Evolutionary conservation across 148 eudicot genomes (phyloP).

Genomic region (Diospyros lotus): DNA sequence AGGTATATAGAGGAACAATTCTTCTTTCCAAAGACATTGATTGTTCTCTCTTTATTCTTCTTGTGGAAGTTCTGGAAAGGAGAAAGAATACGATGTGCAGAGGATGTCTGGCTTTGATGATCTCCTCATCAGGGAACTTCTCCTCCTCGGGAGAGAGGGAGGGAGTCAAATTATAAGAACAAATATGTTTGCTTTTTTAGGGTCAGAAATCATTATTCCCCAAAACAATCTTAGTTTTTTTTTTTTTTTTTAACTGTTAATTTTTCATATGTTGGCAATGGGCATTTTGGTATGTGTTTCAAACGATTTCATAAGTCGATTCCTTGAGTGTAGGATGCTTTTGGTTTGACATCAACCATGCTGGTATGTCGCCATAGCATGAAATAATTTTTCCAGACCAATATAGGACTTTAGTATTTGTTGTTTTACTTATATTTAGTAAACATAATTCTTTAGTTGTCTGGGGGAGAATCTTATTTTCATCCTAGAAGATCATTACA

Average conservation of each 20-base stretch:
- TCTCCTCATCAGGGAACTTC: slow-evolving; percentile 14
- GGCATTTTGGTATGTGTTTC: slow-evolving; percentile 4
- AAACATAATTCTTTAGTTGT: too few relatives aligned
- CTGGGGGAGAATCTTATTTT: too few relatives aligned
- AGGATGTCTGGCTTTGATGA: neutral
- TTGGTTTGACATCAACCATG: too few relatives aligned
- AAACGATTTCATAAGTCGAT: neutral
- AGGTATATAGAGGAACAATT: neutral
- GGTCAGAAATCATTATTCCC: neutral
- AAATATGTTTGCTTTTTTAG: slow-evolving; percentile 8
- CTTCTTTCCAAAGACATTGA: neutral
- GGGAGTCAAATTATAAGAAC: slow-evolving; percentile 21
- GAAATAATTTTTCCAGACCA: too few relatives aligned
- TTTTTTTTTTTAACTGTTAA: neutral
- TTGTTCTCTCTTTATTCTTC: neutral
- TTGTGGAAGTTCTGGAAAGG: neutral
- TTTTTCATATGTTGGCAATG: neutral
- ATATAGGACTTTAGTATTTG: too few relatives aligned
- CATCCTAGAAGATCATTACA: too few relatives aligned
- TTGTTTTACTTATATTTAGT: too few relatives aligned
- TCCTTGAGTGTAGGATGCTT: slow-evolving; percentile 6
- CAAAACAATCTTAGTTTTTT: too few relatives aligned
- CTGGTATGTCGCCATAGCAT: too few relatives aligned
- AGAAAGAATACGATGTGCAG: slow-evolving; percentile 6
- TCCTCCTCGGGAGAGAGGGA: slow-evolving; percentile 17